Conservation (phyloP, 768 basidiomycete species). For the Lentinula sp. region DNA sequence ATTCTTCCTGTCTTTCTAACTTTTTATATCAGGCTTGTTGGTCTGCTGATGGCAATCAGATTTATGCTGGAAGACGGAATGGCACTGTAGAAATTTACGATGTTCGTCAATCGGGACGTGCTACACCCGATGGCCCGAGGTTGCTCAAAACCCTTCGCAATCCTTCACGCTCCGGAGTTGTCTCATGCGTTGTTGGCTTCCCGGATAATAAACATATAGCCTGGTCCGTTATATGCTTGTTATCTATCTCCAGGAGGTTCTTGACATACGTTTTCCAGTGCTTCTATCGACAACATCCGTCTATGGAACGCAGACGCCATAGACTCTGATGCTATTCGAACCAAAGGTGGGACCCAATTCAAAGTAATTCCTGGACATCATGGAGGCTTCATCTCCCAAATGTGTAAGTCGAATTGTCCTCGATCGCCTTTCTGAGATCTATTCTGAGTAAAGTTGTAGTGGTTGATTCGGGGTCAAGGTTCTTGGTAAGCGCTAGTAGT, state of each 20-base stretch:
- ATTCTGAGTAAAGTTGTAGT: constrained; percentile 39
- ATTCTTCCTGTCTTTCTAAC: neutral
- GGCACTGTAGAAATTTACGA: constrained; percentile 94
- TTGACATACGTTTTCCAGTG: constrained; percentile 38
- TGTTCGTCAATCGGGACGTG: constrained; percentile 69
- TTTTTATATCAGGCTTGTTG: constrained; percentile 71
- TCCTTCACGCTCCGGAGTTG: constrained; percentile 83
- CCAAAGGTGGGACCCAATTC: constrained; percentile 74
- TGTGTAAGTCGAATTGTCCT: constrained; percentile 55
- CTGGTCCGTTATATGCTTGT: constrained; percentile 49
- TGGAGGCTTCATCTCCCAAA: constrained; percentile 88
- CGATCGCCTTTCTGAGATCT: constrained; percentile 9
- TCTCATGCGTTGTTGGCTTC: constrained; percentile 87
- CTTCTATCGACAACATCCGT: constrained; percentile 88
- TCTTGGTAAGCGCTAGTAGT: constrained; percentile 88
- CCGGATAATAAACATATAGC: constrained; percentile 91
- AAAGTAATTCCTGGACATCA: constrained; percentile 96
- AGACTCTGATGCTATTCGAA: constrained; percentile 59
- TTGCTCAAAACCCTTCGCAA: constrained; percentile 80
- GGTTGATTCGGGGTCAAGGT: constrained; percentile 77
- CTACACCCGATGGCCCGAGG: constrained; percentile 66
- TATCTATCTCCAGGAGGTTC: neutral
- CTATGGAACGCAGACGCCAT: constrained; percentile 86
- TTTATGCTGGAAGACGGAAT: constrained; percentile 88
- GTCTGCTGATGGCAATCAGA: constrained; percentile 82